These are phyloP conservation scores for Triangularia setosa DNA, from an alignment of 2,329 filamentous ascomycete species.

Conservation along the genomic window DNA sequence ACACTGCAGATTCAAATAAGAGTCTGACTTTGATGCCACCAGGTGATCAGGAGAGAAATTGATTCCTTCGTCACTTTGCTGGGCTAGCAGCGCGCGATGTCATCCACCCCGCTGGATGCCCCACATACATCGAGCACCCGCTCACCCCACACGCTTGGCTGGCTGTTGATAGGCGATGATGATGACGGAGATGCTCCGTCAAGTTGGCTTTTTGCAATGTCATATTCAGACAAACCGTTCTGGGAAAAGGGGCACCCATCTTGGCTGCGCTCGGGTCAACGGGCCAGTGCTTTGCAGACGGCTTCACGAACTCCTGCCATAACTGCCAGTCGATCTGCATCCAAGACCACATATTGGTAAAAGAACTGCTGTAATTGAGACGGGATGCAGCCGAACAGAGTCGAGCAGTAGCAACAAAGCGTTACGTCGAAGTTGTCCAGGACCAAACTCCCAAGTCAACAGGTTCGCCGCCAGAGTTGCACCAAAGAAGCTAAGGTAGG, in stretches of 20 bases:
- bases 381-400: no score
- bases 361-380: neutral
- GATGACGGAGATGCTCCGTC: neutral
- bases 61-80: neutral
- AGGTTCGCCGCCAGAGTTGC: constrained; percentile 14
- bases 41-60: neutral
- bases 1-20: neutral
- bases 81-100: neutral
- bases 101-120: neutral
- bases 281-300: neutral
- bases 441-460: constrained; percentile 17
- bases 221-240: neutral
- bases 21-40: neutral
- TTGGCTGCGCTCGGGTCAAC: neutral
- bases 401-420: constrained; percentile 16
- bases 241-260: neutral
- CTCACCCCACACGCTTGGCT: neutral
- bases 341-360: neutral
- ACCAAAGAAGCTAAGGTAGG: constrained; percentile 1
- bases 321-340: neutral
- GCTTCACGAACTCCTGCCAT: neutral
- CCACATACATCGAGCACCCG: neutral
- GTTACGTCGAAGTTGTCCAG: constrained; percentile 17
- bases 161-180: neutral
- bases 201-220: no score